Conservation (phyloP, 140 eudicot species). For the Anethum foeniculum region DNA sequence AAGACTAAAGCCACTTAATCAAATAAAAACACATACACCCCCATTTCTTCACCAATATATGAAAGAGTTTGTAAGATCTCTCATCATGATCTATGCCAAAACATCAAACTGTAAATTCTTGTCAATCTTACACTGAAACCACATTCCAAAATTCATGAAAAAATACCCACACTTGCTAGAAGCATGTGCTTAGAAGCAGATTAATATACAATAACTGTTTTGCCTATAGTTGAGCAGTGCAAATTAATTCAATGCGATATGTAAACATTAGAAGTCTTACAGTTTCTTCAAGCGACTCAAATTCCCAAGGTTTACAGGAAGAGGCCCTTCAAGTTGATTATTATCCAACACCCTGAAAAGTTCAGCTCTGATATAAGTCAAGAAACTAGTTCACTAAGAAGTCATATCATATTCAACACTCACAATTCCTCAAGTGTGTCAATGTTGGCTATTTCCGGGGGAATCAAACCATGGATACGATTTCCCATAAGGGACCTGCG, state of each 20-base stretch:
- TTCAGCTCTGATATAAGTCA: constrained; percentile 13
- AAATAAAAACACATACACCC: neutral
- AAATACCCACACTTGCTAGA: neutral
- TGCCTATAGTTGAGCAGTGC: neutral
- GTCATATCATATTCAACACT: constrained; percentile 21
- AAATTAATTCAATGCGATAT: neutral
- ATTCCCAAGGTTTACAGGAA: constrained; percentile 54
- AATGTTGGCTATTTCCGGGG: constrained; percentile 65
- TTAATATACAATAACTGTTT: neutral
- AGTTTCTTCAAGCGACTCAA: constrained; percentile 55
- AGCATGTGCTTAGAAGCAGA: neutral
- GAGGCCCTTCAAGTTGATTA: constrained; percentile 62
- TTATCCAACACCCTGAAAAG: constrained; percentile 52
- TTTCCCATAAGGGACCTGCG: constrained; percentile 65
- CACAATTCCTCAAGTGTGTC: constrained; percentile 63
- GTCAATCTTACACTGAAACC: neutral
- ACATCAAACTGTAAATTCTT: neutral
- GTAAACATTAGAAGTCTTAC: constrained; percentile 34
- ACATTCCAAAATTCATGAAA: neutral
- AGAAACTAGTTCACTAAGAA: neutral
- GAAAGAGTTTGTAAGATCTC: neutral
- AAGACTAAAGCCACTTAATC: neutral
- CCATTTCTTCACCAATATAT: neutral
- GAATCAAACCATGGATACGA: constrained; percentile 63
- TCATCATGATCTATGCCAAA: neutral